phyloP scores from a whole-genome alignment of 306 rosid genomes.

The Cicer bijugum region DNA sequence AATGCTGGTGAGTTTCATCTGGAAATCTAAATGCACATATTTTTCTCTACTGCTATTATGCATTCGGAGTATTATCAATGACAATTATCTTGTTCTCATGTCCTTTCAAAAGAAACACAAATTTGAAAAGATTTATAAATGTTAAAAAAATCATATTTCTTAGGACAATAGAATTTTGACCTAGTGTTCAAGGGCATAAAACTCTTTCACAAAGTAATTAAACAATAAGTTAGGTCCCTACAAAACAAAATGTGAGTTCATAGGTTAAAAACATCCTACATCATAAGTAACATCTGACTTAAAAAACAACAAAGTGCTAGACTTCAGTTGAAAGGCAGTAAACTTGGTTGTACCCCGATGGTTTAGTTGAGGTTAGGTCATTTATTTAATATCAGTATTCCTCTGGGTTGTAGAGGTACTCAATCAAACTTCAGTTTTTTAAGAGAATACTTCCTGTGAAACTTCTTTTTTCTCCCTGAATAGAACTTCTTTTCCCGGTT shows the following conservation, averaged over 20 bases:
- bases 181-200: background rate
- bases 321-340: background rate
- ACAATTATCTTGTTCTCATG: background rate
- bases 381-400: constrained; percentile 3
- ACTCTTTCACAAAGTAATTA: background rate
- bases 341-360: constrained; percentile 3
- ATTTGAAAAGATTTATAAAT: background rate
- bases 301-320: background rate
- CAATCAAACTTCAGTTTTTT: background rate
- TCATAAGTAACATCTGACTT: constrained; percentile 7
- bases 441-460: constrained; percentile 4
- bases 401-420: constrained; percentile 2
- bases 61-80: constrained; percentile 6
- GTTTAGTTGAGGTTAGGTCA: constrained; percentile 5
- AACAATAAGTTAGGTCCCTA: background rate
- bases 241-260: background rate
- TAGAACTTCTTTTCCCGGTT: constrained; percentile 19
- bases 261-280: constrained; percentile 8
- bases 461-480: constrained; percentile 9
- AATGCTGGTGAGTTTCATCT: constrained; percentile 66
- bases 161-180: constrained; percentile 3
- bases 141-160: background rate
- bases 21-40: constrained; percentile 10
- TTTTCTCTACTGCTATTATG: constrained; percentile 10
- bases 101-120: constrained; percentile 13